Evolutionary conservation across 306 rosid genomes (phyloP), one percentile per base, ranked within the genome.

Genomic region (Prunus mira): DNA sequence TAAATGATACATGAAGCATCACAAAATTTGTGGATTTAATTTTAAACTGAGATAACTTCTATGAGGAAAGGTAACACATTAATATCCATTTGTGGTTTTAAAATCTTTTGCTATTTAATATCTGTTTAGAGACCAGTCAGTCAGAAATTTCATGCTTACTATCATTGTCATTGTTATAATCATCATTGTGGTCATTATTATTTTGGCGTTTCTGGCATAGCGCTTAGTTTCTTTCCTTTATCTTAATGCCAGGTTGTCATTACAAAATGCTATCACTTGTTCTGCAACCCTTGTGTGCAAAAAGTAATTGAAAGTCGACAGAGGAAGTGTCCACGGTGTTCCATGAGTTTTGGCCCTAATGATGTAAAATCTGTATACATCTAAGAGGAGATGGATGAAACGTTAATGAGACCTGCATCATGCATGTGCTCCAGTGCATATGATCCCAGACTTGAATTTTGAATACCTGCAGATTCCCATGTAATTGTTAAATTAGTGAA

Each of bases 231-330:
- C 28, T 47, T 32, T 12, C 17, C 19, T 43, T 75, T 69, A n/a
- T 62, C 6, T 45, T 41, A 54, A 65, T 71, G 32, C 38, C 88
- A 94, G 99, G 99, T 91, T 84, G 99, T 93, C 64, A 92, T 96
- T 84, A 96, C 96, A 75, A 96, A 96, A 87, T 96, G 99, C 93
- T 96, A 88, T 84, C 99, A 96, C 90, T 87, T 96, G 89, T 91
- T 93, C 86, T 96, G 99, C 90, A 82, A 85, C 78, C 82, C 90
- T 19, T 96, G 99, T 57, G 87, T 96, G 67, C 91, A 88, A 81
- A 87, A 88, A 77, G 91, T 88, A 71, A 69, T 85, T 57, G 97
- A 87, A 83, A 87, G 87, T 86, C 90, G 92, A 52, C 96, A 91
- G 65, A 97, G 98, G 76, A 96, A 93, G 81, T 96, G 99, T 78